Evolutionary conservation across 2,329 filamentous ascomycete species (phyloP).

Genomic region (Cercospora berteroae): DNA sequence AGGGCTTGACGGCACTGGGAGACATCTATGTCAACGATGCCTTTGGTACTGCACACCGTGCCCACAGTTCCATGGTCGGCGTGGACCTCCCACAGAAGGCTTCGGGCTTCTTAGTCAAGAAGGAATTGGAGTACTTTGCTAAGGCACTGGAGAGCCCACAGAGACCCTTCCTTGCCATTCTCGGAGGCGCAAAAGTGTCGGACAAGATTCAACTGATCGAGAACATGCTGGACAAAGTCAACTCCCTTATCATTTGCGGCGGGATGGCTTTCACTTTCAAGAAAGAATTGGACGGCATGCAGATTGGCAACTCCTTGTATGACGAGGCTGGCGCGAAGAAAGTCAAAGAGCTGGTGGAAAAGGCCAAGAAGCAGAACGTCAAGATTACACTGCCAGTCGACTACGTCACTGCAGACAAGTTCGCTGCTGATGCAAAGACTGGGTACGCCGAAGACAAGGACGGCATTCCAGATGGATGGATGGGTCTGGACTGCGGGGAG

Average conservation of each 20-base stretch:
- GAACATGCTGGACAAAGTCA: slow-evolving; percentile 96
- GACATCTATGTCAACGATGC: slow-evolving; percentile 98
- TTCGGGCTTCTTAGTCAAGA: slow-evolving; percentile 98
- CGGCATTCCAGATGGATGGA: slow-evolving; percentile 95
- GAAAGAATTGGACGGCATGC: slow-evolving; percentile 89
- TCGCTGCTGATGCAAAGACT: slow-evolving; percentile 76
- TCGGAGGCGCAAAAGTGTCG: slow-evolving; percentile 95
- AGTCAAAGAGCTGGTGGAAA: slow-evolving; percentile 80
- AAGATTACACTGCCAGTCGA: slow-evolving; percentile 92
- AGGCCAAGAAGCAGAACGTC: slow-evolving; percentile 95
- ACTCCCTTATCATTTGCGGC: slow-evolving; percentile 94
- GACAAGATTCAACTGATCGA: slow-evolving; percentile 99
- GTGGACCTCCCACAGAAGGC: slow-evolving; percentile 94
- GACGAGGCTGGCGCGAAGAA: slow-evolving; percentile 93
- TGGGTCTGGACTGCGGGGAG: slow-evolving; percentile 92
- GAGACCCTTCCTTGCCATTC: slow-evolving; percentile 96
- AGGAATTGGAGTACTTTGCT: slow-evolving; percentile 99
- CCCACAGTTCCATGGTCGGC: slow-evolving; percentile 99
- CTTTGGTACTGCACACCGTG: slow-evolving; percentile 96
- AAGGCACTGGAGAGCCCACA: slow-evolving; percentile 90
- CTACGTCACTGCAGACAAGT: slow-evolving; percentile 96
- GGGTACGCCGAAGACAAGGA: slow-evolving; percentile 80
- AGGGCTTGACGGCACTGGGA: slow-evolving; percentile 88
- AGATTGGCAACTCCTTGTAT: slow-evolving; percentile 88
- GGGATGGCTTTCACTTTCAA: slow-evolving; percentile 99